These are phyloP conservation scores for Neolecta irregularis DNA, from an alignment of 1,139 yeast genomes.

Conservation along the genomic window DNA sequence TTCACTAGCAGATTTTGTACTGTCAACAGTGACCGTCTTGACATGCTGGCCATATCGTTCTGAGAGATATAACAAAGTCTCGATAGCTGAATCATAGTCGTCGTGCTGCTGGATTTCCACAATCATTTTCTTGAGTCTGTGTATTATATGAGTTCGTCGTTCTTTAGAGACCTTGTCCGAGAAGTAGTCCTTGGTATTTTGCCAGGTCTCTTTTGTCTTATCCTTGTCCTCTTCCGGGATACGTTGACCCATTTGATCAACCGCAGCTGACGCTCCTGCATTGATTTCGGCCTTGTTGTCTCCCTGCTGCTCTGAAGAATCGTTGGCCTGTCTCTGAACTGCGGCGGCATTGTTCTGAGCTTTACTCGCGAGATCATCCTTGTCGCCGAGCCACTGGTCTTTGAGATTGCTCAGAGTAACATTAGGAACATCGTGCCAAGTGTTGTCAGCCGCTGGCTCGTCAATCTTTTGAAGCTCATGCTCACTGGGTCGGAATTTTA, in stretches of 20 bases:
- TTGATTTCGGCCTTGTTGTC: slow-evolving; percentile 4
- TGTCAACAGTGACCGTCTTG: slow-evolving; percentile 5
- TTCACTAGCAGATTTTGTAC: slow-evolving; percentile 8
- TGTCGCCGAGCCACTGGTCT: slow-evolving; percentile 9
- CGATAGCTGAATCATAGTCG: slow-evolving; percentile 16
- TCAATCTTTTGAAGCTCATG: slow-evolving; percentile 14
- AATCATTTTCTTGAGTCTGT: slow-evolving; percentile 15
- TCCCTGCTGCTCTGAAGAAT: slow-evolving; percentile 6
- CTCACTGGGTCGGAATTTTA: slow-evolving; percentile 13
- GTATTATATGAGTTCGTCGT: slow-evolving; percentile 14
- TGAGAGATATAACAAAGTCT: slow-evolving; percentile 14
- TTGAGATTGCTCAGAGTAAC: slow-evolving; percentile 7
- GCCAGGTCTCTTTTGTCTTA: slow-evolving; percentile 8
- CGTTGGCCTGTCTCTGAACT: slow-evolving; percentile 4
- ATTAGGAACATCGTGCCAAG: slow-evolving; percentile 15
- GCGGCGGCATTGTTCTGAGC: too few relatives aligned
- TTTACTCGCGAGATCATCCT: slow-evolving; percentile 6
- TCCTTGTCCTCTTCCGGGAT: neutral
- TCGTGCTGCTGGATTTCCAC: slow-evolving; percentile 17
- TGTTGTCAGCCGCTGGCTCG: slow-evolving; percentile 15
- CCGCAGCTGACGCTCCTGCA: slow-evolving; percentile 5
- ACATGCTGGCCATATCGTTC: too few relatives aligned
- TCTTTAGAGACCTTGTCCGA: slow-evolving; percentile 15
- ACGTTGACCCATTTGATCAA: neutral
- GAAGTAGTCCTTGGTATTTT: slow-evolving; percentile 11